A percentile compares a stretch with the other conserved stretches of the same genome.
phyloP scores from a whole-genome alignment of 495 filamentous ascomycete genomes.

The Neurospora sp. region DNA sequence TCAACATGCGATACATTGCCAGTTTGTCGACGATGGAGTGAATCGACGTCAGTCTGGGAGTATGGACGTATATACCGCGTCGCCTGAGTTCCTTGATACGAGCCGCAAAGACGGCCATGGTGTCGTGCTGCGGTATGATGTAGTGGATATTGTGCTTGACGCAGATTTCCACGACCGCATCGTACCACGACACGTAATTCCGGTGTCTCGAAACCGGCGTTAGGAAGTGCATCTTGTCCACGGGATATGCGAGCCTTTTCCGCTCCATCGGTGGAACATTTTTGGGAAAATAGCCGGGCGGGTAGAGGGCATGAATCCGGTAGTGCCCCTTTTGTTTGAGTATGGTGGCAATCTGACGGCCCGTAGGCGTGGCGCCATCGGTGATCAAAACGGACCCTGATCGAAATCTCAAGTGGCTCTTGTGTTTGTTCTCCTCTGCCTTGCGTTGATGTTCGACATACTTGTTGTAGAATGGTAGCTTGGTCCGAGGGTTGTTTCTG shows the following conservation, averaged over 20 bases:
- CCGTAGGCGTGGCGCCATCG: background rate
- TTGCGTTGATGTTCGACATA: background rate
- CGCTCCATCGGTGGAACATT: background rate
- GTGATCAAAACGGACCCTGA: background rate
- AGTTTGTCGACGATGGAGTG: background rate
- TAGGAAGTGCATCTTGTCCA: background rate
- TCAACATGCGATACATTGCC: background rate
- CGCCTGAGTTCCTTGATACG: background rate
- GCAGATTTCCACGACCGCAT: background rate
- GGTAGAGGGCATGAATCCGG: background rate
- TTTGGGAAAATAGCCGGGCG: background rate
- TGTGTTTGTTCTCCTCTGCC: background rate
- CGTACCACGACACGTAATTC: background rate
- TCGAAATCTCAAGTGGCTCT: background rate
- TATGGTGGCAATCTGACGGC: background rate
- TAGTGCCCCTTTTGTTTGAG: background rate
- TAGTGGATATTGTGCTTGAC: background rate
- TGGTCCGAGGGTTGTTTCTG: background rate
- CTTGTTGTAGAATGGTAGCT: background rate
- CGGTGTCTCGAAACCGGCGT: background rate
- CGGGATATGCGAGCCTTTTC: background rate
- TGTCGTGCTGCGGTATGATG: conserved; percentile 3
- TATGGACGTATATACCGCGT: background rate
- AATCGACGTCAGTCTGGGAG: background rate
- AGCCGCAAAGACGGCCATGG: background rate